phyloP scores from a whole-genome alignment of 2,329 filamentous ascomycete species.

The Anthostomella pinea region DNA sequence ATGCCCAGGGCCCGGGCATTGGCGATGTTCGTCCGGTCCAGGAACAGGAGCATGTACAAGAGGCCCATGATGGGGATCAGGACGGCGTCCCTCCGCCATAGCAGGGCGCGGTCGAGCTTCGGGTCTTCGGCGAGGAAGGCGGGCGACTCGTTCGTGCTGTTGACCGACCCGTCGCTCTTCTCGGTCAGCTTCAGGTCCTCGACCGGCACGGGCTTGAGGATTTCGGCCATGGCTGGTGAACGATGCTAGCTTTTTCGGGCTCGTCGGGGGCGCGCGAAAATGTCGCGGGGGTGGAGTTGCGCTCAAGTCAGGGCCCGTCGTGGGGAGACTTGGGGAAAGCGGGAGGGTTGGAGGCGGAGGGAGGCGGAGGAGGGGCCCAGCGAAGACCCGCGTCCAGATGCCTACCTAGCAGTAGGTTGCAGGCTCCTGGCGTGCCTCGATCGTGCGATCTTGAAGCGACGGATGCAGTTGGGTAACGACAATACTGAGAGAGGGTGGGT shows the following conservation, averaged over 20 bases:
- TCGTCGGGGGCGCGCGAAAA: no score
- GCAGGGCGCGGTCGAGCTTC: slow-evolving; percentile 18
- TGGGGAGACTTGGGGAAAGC: no score
- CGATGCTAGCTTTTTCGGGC: not conserved
- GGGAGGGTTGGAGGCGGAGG: no score
- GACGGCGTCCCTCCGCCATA: slow-evolving; percentile 28
- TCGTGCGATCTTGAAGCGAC: no score
- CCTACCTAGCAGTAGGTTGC: no score
- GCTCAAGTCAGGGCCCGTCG: no score
- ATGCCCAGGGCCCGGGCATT: slow-evolving; percentile 38
- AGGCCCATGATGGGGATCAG: slow-evolving; percentile 28
- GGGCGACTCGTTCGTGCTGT: slow-evolving; percentile 6
- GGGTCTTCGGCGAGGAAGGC: slow-evolving; percentile 10
- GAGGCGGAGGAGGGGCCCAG: no score
- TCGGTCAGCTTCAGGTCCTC: slow-evolving; percentile 15
- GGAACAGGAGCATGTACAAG: slow-evolving; percentile 28
- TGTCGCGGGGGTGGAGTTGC: no score
- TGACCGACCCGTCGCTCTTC: slow-evolving; percentile 14
- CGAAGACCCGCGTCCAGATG: no score
- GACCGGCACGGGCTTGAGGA: slow-evolving; percentile 6
- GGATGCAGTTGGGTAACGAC: no score
- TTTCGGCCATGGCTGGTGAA: slow-evolving; percentile 13
- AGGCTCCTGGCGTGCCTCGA: no score
- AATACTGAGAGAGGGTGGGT: no score
- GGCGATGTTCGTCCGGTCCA: slow-evolving; percentile 37